These are phyloP conservation scores for Toxoplasma gondii DNA, from an alignment of 169 alveolate genomes.

Conservation along the genomic window DNA sequence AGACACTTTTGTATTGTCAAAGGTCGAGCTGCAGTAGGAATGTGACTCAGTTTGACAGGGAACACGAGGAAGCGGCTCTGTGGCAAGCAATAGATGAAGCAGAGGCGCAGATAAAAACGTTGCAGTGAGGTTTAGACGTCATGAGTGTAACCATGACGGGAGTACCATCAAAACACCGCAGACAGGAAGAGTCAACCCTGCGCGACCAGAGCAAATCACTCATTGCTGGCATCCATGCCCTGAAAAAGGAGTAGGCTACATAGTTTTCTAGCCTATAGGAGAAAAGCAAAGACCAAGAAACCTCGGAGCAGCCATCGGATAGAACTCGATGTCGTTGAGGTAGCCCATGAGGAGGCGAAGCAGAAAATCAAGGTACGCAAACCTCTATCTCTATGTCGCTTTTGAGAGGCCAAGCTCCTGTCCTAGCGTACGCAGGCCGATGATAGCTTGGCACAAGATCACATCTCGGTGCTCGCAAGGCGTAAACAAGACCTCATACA, in stretches of 20 bases:
- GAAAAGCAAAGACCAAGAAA: background rate
- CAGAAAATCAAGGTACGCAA: background rate
- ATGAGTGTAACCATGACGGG: no score
- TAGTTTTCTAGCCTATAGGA: background rate
- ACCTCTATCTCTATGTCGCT: no score
- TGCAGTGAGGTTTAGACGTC: no score
- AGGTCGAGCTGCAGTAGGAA: background rate
- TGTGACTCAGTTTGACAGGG: constrained; percentile 1
- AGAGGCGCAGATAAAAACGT: no score
- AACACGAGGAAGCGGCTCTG: background rate
- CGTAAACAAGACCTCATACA: background rate
- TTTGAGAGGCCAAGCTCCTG: no score
- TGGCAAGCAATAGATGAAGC: background rate
- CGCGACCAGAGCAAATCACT: background rate
- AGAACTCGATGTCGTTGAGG: background rate
- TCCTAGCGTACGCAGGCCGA: no score
- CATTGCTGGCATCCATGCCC: background rate
- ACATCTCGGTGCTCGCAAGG: background rate
- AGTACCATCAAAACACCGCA: background rate
- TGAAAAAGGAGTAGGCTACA: background rate
- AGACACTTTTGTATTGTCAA: no score
- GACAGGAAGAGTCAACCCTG: background rate
- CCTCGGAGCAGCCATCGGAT: background rate
- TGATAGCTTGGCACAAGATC: no score
- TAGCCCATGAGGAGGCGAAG: background rate